Evolutionary conservation across 2,329 filamentous ascomycete genomes (phyloP), one percentile per base, ranked within the genome.

Genomic region (Rasamsonia emersonii): DNA sequence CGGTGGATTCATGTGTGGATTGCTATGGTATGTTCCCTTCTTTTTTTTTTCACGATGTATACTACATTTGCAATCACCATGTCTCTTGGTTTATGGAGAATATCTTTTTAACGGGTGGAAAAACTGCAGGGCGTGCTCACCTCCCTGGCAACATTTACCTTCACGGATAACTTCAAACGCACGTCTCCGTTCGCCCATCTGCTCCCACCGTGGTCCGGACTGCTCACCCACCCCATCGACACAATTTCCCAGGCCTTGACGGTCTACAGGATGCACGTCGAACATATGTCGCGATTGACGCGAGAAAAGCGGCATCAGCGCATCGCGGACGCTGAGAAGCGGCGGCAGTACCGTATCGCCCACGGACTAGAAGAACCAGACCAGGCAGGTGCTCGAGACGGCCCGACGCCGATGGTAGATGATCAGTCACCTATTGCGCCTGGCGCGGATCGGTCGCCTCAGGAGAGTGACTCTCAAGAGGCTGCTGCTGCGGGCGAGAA

Each of bases 321-420:
- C 44, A 70, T 86, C 35, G 86, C 94, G 45, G 91, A 98, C 62
- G 80, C 91, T 17, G 74, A 80, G 57, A 94, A 95, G 75, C 73
- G 89, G 49, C 75, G 75, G 39, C 78, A 83, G 58, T 98, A 86
- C 62, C 77, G 88, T 49, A 79, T 85, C 60, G 85, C 82, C 39
- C 86, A 94, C 66, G 86, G 86, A 7, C 58, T 93, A 50, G 80
- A 86, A 56, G 65, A 64, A 45, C 53, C 48, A 37, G 54, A 50
- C 31, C 51, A 51, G 26, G 56, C 30, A 33, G 37, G 57, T 18
- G 51, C 54, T 30, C 51, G 59, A 34, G 47, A 53, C 9, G 62
- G n/a, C n/a, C 64, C 33, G 47, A 43, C 18, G 41, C 27, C 16
- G 46, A 47, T 50, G 3, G 51, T 43, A 40, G 54, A 62, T 47